Evolutionary conservation across 306 rosid species (phyloP), one percentile per base, ranked within the genome.

Genomic region (Alnus rubra): DNA sequence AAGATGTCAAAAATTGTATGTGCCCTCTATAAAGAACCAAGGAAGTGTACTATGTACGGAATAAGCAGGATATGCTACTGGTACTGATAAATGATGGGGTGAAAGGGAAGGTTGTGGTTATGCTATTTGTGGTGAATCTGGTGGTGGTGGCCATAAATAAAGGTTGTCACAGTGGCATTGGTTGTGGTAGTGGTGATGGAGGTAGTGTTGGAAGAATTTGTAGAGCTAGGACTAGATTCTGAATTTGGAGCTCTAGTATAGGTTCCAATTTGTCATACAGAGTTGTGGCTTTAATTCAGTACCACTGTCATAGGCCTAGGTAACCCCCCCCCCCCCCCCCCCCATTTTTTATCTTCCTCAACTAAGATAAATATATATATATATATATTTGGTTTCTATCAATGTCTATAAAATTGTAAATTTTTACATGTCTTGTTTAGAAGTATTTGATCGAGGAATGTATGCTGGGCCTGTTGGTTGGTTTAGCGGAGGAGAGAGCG

Each of bases 401-500:
- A 48, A 37, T 16, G 33, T 74, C 71, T 14, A 73, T 39, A 35
- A 81, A 69, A 7, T 63, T 59, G 56, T 79, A 49, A 49, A 47
- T 49, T 62, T 71, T 72, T 39, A 64, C 69, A 49, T 37, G 67
- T 64, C 48, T 64, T 79, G 49, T 85, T 79, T 91, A 95, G 99
- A 93, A 81, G 82, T 90, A 80, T 93, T 95, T 82, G 99, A 95
- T 79, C 84, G 98, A 69, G 99, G 98, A 77, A 95, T 93, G 99
- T 95, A 90, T 81, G 99, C 98, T 72, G 99, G 98, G 73, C 99
- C 98, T 67, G 93, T 95, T 79, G 99, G 99, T 52, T 95, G 98
- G 99, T 91, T 95, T 76, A 98, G 99, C 74, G 98, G 99, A 37
- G 98, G 91, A 70, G 98, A 93, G 90, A 95, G 99, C 75, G 99